Base-by-base conservation (phyloP, 176 grass and related monocot species). In the Lolium perenne region DNA sequence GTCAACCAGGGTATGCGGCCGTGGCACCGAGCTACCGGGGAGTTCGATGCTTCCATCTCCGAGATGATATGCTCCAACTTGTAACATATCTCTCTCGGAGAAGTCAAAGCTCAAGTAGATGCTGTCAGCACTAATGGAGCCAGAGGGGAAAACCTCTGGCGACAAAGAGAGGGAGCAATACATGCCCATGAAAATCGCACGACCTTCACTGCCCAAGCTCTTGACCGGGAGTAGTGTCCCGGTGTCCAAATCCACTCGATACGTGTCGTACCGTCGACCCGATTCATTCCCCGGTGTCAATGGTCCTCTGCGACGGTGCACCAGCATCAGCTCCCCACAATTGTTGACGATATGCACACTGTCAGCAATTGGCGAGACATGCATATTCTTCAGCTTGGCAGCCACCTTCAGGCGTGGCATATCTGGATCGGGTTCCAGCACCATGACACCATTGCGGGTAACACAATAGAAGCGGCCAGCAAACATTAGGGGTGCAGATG, bases 101-200 rank as follows among this genome's bases (percentile, higher is more conserved):
- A 71, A 43, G 17, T 71, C 67, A 12, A 71, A 71, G 38, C 67
- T 45, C 38, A 71, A 71, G 67, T 71, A 71, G 18, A 21, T 66
- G 26, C 25, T 66, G 63, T 66, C 63, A 14, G 63, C 13, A 7
- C 5, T 7, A 15, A 65, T 65, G 3, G 67, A 70, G 17, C 67
- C 67, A 1, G 67, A 4, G 67, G 67, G 67, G 14, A 43, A 71
- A 71, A 0, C 8, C 16, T n/a, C 17, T 43, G 20, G 67, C 10
- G 67, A 70, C 8, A 70, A 0, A 3, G 38, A 43, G 7, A 70
- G 16, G 10, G 67, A 41, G 38, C 8, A 20, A 10, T 18, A 1
- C 29, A 7, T 17, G 14, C 64, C 64, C 15, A 67, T 29, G 64
- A 67, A 38, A 6, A 67, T 0, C 0, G 29, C 64, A 18, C 29